Base-by-base conservation (phyloP, 306 rosid genomes). In the Quercus wislizeni region DNA sequence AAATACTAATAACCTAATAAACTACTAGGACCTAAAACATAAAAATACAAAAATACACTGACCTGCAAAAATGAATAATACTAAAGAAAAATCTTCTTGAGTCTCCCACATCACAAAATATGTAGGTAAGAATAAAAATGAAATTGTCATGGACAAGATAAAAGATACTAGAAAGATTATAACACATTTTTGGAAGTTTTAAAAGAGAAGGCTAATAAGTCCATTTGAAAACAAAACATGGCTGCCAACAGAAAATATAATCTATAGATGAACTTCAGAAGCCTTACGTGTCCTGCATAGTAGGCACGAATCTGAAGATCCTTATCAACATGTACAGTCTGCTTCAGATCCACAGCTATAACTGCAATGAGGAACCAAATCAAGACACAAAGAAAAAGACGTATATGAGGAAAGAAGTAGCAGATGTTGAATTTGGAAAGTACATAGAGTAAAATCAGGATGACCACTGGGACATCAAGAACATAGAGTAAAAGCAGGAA, bases 241-340 rank as follows among this genome's bases (percentile, higher is more conserved):
- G 28, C 18, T n/a, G 31, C 5, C 61, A 71, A 78, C 18, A 12
- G 20, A 78, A 18, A 57, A 31, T 49, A 27, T 18, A 62, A 28
- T 46, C 30, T 30, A 74, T 11, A 74, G 6, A 27, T 71, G 68
- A 78, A 85, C 72, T 71, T 72, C 76, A 81, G 11, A 82, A 83
- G 79, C 69, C 88, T 88, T 87, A 94, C 99, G 81, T 92, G 99
- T 79, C 99, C 99, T 49, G 99, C 99, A 80, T 94, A 94, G 83
- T 92, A 94, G 25, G 97, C 95, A 72, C 99, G 97, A 78, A 94
- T 94, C 89, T 83, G 92, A 76, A 94, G 91, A 56, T 92, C 97
- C 78, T 86, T 82, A 83, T 91, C 99, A 77, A 94, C 95, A 79
- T 90, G 93, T 71, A 94, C 76, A 21, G 91, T 92, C 82, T 94